Evolutionary conservation across 768 basidiomycete species (phyloP), one percentile per base, ranked within the genome.

Genomic region (Pleurotus tuber-regium): DNA sequence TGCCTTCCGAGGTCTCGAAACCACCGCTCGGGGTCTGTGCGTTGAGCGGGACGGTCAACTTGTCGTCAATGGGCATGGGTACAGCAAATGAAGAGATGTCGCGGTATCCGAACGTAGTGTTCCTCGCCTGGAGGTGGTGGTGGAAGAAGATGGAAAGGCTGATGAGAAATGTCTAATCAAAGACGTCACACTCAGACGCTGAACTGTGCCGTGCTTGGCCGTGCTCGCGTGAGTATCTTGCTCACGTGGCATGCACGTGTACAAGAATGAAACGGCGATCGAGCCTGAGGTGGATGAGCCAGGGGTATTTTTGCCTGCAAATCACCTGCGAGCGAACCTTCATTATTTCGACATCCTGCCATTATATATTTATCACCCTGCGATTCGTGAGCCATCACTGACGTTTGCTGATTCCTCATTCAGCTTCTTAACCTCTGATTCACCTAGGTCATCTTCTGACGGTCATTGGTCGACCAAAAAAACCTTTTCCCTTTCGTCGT

Each of bases 1-100:
- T 87, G 43, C 86, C 86, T 29, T 79, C 76, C 1, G 79, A 69
- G 1, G 84, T 82, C 35, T 79, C 66, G 57, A 82, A 79, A 25
- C 70, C 70, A 41, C 73, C 74, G 38, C 69, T 74, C 7, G 63
- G 60, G 14, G 71, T 73, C 18, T 64, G 64, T 33, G 54, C 50
- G 29, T 54, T 50, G 16, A 52, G 44, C 18, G 50, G 47, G 26
- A 49, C 19, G n/a, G 39, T 11, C 7, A 18, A 8, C 7, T 14
- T 23, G 26, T 18, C 26, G n/a, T 50, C 36, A 21, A 30, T 25
- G 23, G 49, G 18, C 49, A 50, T 50, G 46, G 29, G 19, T 18
- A 30, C 23, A 9, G 30, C 12, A 21, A 28, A 19, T 12, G 29
- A 11, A 29, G 12, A 46, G 25, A 11, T 2, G n/a, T 18, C 6